These are phyloP conservation scores for Calycina herbarum DNA, from an alignment of 2,329 filamentous ascomycete genomes.

Conservation along the genomic window DNA sequence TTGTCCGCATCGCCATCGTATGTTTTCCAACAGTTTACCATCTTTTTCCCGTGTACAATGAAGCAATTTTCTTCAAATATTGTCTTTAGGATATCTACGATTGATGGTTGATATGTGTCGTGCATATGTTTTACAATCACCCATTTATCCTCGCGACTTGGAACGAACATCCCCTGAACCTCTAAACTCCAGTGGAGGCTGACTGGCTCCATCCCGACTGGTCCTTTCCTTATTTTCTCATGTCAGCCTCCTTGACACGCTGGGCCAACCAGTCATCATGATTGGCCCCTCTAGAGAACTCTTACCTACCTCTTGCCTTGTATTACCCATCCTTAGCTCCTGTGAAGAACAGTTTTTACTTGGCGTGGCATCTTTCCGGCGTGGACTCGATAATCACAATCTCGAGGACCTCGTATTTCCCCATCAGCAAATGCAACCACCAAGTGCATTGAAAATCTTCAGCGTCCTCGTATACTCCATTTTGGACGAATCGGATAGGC, in stretches of 20 bases:
- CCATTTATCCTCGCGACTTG: not conserved
- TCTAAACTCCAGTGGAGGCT: not conserved
- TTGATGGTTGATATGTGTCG: not conserved
- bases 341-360: not conserved
- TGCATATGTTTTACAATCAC: not conserved
- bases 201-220: not conserved
- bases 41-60: not conserved
- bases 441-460: not conserved
- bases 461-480: not conserved
- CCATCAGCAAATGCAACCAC: not conserved
- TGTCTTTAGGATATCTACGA: not conserved
- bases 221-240: not conserved
- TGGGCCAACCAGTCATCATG: not conserved
- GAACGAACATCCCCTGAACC: not conserved
- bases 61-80: not conserved
- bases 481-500: not conserved
- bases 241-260: not conserved
- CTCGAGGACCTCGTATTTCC: not conserved
- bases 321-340: not conserved
- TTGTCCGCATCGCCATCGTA: not conserved
- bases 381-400: not conserved
- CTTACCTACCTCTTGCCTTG: not conserved
- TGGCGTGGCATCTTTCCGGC: not conserved
- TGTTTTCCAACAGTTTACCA: not conserved
- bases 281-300: not conserved